phyloP scores from a whole-genome alignment of 306 rosid species.

The Adenanthera pavonina region DNA sequence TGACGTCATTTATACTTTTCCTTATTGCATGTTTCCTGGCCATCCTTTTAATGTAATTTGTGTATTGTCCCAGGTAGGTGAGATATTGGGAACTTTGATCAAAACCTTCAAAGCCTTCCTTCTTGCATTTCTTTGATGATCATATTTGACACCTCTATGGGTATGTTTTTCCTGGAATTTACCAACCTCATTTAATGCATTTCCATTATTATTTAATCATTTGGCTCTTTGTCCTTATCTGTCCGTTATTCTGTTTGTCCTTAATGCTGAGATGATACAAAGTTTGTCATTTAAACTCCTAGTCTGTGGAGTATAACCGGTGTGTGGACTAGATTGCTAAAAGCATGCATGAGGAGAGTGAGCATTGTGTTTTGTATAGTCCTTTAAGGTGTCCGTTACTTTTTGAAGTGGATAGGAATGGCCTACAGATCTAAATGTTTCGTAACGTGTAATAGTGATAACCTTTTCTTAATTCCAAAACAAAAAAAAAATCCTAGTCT shows the following conservation, averaged over 20 bases:
- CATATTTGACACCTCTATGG: constrained; percentile 99
- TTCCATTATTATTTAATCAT: background rate
- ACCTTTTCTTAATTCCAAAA: too few relatives aligned
- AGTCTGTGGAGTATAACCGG: too few relatives aligned
- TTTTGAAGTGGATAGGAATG: too few relatives aligned
- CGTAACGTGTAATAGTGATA: too few relatives aligned
- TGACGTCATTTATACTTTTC: constrained; percentile 38
- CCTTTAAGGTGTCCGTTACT: too few relatives aligned
- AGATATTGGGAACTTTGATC: constrained; percentile 95
- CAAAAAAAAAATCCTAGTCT: background rate
- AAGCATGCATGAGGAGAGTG: too few relatives aligned
- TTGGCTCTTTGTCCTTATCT: background rate
- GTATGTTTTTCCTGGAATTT: constrained; percentile 58
- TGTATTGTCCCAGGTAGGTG: constrained; percentile 81
- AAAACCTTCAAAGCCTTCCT: constrained; percentile 92
- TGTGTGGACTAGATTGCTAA: too few relatives aligned
- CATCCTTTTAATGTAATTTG: constrained; percentile 19
- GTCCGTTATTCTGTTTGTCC: background rate
- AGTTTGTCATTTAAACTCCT: background rate
- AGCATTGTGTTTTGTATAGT: too few relatives aligned
- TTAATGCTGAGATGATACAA: background rate
- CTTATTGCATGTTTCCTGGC: constrained; percentile 11
- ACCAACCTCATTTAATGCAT: background rate
- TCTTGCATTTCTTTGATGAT: constrained; percentile 92
- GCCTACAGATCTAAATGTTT: too few relatives aligned